Percentiles rank a stretch among this genome's conserved stretches.
Conservation (phyloP, 805 yeast genomes). For the Monosporozyma unispora region DNA sequence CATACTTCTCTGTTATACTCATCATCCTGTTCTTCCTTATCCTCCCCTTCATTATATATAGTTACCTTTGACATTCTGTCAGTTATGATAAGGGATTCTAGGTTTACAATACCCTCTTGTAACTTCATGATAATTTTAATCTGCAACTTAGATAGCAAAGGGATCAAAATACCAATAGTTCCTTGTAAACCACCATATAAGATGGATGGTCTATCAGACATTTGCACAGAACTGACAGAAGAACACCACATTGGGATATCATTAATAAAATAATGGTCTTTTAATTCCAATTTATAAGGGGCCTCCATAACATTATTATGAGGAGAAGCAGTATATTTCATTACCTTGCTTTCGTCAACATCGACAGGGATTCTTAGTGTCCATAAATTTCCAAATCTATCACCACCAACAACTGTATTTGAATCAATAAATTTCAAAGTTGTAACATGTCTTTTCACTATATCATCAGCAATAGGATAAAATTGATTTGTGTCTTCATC, state of each 20-base stretch:
- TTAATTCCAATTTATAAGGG: slow-evolving; percentile 40
- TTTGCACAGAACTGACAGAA: slow-evolving; percentile 28
- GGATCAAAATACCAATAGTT: slow-evolving; percentile 62
- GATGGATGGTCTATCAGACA: slow-evolving; percentile 51
- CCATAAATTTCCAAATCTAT: slow-evolving; percentile 75
- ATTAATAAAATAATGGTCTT: slow-evolving; percentile 53
- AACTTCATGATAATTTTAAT: slow-evolving; percentile 47
- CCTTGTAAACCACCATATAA: slow-evolving; percentile 77
- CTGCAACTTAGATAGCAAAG: slow-evolving; percentile 56
- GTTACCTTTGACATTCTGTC: slow-evolving; percentile 12
- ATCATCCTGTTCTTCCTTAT: slow-evolving; percentile 13
- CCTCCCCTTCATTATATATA: slow-evolving; percentile 2
- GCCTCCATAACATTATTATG: slow-evolving; percentile 23
- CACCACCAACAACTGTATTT: slow-evolving; percentile 75
- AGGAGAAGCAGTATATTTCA: background rate
- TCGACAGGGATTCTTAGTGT: slow-evolving; percentile 44
- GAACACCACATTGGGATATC: slow-evolving; percentile 63
- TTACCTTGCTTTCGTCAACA: slow-evolving; percentile 31
- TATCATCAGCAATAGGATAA: slow-evolving; percentile 61
- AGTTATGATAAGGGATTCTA: slow-evolving; percentile 4
- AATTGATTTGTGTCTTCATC: slow-evolving; percentile 43
- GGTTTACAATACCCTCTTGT: slow-evolving; percentile 31
- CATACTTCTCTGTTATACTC: slow-evolving; percentile 3
- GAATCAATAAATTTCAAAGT: slow-evolving; percentile 54
- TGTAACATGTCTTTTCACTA: slow-evolving; percentile 57